phyloP scores from a whole-genome alignment of 495 filamentous ascomycete genomes.

The Penicillium cataractarum region DNA sequence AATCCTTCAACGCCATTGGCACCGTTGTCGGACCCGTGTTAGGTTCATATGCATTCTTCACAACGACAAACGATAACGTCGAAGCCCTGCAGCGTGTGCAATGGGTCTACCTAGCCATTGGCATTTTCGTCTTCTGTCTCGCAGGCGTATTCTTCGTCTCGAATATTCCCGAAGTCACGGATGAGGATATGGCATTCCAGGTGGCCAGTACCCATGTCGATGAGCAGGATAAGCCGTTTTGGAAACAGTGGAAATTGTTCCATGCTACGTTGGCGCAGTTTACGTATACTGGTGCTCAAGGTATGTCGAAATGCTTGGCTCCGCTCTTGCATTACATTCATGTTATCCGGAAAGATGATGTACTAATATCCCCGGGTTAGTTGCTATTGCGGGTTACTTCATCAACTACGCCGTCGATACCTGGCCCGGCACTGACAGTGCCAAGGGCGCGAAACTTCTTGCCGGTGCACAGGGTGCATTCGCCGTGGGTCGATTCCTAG shows the following conservation, averaged over 20 bases:
- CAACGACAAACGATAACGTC: constrained; percentile 51
- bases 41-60: constrained; percentile 71
- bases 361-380: constrained; percentile 24
- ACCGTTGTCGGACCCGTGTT: constrained; percentile 68
- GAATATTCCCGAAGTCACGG: constrained; percentile 58
- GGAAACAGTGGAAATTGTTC: constrained; percentile 58
- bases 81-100: constrained; percentile 61
- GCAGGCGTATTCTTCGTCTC: constrained; percentile 50
- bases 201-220: constrained; percentile 49
- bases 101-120: constrained; percentile 75
- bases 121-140: constrained; percentile 69
- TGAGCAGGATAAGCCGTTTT: constrained; percentile 46
- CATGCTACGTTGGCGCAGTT: constrained; percentile 71
- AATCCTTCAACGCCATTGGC: constrained; percentile 69
- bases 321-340: too few relatives aligned
- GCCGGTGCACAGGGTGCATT: constrained; percentile 61
- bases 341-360: too few relatives aligned
- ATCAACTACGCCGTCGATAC: constrained; percentile 57
- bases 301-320: too few relatives aligned
- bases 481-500: constrained; percentile 57
- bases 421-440: constrained; percentile 36
- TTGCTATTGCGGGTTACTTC: constrained; percentile 70
- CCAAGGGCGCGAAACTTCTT: constrained; percentile 55
- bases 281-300: constrained; percentile 72
- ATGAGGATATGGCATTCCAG: constrained; percentile 60